A percentile compares a stretch with the other conserved stretches of the same genome.
Conservation (phyloP, 2,329 filamentous ascomycete species). For the Talaromyces sp. region DNA sequence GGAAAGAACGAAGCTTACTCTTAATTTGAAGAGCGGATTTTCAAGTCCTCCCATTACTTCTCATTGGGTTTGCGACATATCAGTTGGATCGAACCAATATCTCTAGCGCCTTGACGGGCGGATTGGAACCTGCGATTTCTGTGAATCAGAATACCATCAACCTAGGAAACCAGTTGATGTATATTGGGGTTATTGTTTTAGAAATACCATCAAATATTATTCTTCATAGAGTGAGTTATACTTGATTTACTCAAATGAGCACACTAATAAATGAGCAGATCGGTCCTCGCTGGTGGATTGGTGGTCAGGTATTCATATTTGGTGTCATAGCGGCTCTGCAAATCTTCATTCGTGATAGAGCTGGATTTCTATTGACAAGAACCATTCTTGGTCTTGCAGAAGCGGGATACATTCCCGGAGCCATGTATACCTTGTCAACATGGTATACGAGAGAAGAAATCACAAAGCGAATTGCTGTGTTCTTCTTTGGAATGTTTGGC, state of each 20-base stretch:
- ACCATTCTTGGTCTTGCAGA: slow-evolving; percentile 53
- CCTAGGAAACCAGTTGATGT: slow-evolving; percentile 58
- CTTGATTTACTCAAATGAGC: background rate
- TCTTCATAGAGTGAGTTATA: slow-evolving; percentile 22
- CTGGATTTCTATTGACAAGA: slow-evolving; percentile 51
- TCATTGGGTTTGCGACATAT: slow-evolving; percentile 55
- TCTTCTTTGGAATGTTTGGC: slow-evolving; percentile 59
- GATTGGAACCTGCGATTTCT: slow-evolving; percentile 48
- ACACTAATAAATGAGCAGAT: slow-evolving; percentile 29
- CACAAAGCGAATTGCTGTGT: slow-evolving; percentile 52
- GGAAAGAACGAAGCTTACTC: background rate
- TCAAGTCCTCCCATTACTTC: slow-evolving; percentile 53
- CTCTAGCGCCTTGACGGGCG: slow-evolving; percentile 54
- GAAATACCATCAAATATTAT: slow-evolving; percentile 57
- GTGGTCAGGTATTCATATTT: slow-evolving; percentile 53
- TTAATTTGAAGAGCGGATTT: slow-evolving; percentile 50
- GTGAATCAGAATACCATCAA: slow-evolving; percentile 55
- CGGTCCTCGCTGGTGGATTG: slow-evolving; percentile 54
- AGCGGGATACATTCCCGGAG: slow-evolving; percentile 56
- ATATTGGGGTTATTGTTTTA: slow-evolving; percentile 53
- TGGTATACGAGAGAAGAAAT: slow-evolving; percentile 55
- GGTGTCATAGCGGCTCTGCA: slow-evolving; percentile 53
- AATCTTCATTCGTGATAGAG: slow-evolving; percentile 45
- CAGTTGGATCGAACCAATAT: slow-evolving; percentile 59
- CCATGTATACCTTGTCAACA: slow-evolving; percentile 55